Evolutionary conservation across 2,329 filamentous ascomycete species (phyloP), one percentile per base, ranked within the genome.

Genomic region (Didymella keratinophila): DNA sequence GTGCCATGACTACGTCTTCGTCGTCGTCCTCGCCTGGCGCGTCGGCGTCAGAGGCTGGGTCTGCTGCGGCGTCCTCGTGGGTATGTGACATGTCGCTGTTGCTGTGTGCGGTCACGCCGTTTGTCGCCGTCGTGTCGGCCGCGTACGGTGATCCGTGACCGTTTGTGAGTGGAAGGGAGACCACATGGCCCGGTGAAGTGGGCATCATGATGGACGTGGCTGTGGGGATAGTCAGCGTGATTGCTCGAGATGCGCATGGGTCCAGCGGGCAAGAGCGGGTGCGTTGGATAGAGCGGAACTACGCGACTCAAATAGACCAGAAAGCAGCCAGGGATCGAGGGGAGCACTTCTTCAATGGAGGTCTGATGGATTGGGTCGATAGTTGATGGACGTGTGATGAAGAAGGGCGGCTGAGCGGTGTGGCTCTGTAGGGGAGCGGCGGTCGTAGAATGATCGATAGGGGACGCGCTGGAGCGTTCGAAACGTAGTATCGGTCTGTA

Each of bases 21-120:
- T 67, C 67, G 42, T 78, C 72, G 48, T 77, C 75, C 34, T 77
- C 76, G 60, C 75, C 73, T 52, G 75, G 72, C 57, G 75, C 73
- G 56, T 81, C 78, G 64, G 75, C 71, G 52, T 76, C 75, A 54
- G 72, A 76, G 52, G 75, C 74, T 64, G 69, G 67, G 62, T 73
- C 70, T 61, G 68, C 69, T 70, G 65, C 83, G 74, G 79, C 79
- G 70, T 80, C 77, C 70, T 89, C 86, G 72, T 86, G 84, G 68
- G 86, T 82, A 71, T 96, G 90, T 70, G 91, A 93, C 60, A 90
- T 83, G 68, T 93, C 91, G 82, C 87, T 92, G 69, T 92, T 91
- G 78, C 85, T 90, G 65, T 84, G 84, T 61, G 84, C 80, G 44
- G 79, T 79, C 60, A 78, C 76, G 56, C 83, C 80, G 48, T 78